phyloP scores from a whole-genome alignment of 306 rosid species.

The Castanea crenata region DNA sequence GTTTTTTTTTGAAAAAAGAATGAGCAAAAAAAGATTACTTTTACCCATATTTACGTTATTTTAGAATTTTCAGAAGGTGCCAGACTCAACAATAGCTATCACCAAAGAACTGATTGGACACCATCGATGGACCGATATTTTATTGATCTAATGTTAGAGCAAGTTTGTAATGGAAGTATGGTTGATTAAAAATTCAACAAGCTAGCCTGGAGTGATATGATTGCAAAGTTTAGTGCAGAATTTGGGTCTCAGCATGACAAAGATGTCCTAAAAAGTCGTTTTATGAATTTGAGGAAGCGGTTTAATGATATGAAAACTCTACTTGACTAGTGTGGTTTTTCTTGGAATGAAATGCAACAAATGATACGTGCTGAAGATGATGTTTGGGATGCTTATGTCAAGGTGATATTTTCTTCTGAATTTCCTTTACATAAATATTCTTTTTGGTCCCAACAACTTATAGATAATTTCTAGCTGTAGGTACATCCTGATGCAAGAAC shows the following conservation, averaged over 20 bases:
- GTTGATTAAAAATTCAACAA: conserved; percentile 34
- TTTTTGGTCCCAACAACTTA: conserved; percentile 18
- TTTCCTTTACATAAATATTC: neutral
- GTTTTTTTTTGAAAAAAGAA: conserved; percentile 14
- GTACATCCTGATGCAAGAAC: conserved; percentile 41
- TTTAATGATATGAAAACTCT: conserved; percentile 52
- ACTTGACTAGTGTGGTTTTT: conserved; percentile 45
- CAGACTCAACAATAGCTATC: too few relatives aligned
- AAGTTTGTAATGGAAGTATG: conserved; percentile 46
- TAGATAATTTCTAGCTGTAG: conserved; percentile 38
- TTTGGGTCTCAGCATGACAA: conserved; percentile 35
- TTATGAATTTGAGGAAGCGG: conserved; percentile 37
- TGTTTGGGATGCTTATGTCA: conserved; percentile 48
- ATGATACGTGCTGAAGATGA: conserved; percentile 43
- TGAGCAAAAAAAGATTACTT: neutral
- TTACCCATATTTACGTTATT: neutral
- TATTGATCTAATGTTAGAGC: conserved; percentile 8
- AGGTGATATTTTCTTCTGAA: conserved; percentile 34
- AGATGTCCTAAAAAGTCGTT: conserved; percentile 13
- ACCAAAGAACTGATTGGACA: too few relatives aligned
- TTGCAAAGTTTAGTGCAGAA: conserved; percentile 50
- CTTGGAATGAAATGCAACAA: conserved; percentile 57
- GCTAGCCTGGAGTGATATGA: conserved; percentile 51
- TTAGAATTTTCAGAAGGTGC: too few relatives aligned
- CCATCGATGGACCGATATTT: too few relatives aligned